Base-by-base conservation (phyloP, 805 yeast genomes). In the Nakazawaea peltata region DNA sequence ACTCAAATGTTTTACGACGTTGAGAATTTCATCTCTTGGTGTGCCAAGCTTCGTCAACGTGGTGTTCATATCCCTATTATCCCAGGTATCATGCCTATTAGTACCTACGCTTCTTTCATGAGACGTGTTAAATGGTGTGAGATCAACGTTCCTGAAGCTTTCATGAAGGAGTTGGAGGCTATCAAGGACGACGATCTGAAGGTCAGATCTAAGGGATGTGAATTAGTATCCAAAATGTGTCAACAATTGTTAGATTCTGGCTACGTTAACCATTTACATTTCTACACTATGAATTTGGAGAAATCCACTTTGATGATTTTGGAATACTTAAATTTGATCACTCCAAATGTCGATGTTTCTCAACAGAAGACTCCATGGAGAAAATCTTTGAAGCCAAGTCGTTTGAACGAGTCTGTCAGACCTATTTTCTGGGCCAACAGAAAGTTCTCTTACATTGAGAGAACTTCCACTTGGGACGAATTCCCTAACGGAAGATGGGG, bases 401-500 rank as follows among this genome's bases (percentile, higher is more conserved):
- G 97, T 58, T 70, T 71, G 39, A 74, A 78, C 42, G 96, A 88
- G 57, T 63, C 80, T 22, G 88, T 90, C 33, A 75, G 96, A 52
- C 97, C 97, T 13, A 90, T 90, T 43, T 90, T 90, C 59, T 90
- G 97, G 97, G 82, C 85, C 54, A 82, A 86, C 57, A 76, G 97
- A 64, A 88, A 88, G 50, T 82, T 81, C 57, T 78, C 94, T 12
- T 90, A 90, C 55, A 77, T 86, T 42, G 73, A 86, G 32, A 72
- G 97, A 57, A 90, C 97, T 7, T 76, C 92, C 18, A 80, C 81
- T 39, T 92, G 98, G 87, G 98, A 92, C 61, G 98, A 92, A 57
- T 92, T 90, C 53, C 98, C 98, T 34, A 92, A 90, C 57, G 98
- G 98, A 41, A 71, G 98, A 63, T 92, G 96, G 88, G 98, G 98